Base-by-base conservation (phyloP, 2,329 filamentous ascomycete genomes). In the Ophiostoma tasmaniense region DNA sequence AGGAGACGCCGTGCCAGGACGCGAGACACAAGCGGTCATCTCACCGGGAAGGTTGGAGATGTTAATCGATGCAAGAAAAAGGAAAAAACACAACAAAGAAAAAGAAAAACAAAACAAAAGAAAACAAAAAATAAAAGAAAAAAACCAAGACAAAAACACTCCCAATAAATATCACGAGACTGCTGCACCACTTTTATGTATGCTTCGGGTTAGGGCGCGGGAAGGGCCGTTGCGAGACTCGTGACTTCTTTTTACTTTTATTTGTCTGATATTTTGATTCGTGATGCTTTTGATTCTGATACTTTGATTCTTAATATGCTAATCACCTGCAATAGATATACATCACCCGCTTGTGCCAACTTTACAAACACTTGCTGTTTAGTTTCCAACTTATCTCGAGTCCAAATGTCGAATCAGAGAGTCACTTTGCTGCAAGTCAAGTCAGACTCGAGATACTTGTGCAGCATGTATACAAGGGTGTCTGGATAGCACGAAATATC, bases 191-290 rank as follows among this genome's bases (percentile, higher is more conserved):
- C 59, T 62, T 62, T 62, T 37, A 62, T 35, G 25, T 37, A 62
- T 62, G 17, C 28, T 62, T 62, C 30, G 30, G 59, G 59, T 35
- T 62, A 65, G 50, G 62, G 20, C 62, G 62, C 62, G 62, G 62
- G 62, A 65, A 33, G 33, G 62, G 62, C 62, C 62, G 62, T 28
- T 39, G 35, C 62, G 62, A 35, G 14, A 35, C 14, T 55, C 20
- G 50, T 33, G 59, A 14, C 14, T 55, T 25, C 10, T 13, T 13
- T 55, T 22, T 55, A 3, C 13, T 14, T 11, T 22, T 3, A 13
- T 55, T 13, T 55, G 0, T 22, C 22, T 52, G 2, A 8, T 52
- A 0, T 10, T 52, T 52, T 7, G n/a, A n/a, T n/a, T n/a, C n/a
- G n/a, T n/a, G n/a, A n/a, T n/a, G n/a, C 20, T 52, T 22, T 52